phyloP scores from a whole-genome alignment of 2,329 filamentous ascomycete species.

The Colletotrichum sp. region DNA sequence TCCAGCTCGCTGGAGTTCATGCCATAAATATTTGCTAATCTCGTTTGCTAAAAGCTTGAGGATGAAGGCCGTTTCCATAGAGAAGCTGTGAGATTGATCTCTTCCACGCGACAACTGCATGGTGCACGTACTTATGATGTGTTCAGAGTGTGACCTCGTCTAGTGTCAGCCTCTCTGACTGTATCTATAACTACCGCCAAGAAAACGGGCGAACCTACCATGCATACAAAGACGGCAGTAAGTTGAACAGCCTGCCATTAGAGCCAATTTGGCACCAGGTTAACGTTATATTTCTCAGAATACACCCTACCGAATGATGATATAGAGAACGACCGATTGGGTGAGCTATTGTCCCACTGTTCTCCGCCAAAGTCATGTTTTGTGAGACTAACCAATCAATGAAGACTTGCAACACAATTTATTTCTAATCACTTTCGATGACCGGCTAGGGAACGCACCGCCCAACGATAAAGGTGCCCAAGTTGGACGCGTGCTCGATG shows the following conservation, averaged over 20 bases:
- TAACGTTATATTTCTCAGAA: neutral
- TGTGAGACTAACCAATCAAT: neutral
- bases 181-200: neutral
- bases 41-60: neutral
- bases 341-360: neutral
- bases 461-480: slow-evolving; percentile 20
- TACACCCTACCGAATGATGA: neutral
- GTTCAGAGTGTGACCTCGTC: neutral
- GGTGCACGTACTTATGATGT: neutral
- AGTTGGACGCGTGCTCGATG: slow-evolving; percentile 41
- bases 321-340: neutral
- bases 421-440: slow-evolving; percentile 33
- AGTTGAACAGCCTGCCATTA: neutral
- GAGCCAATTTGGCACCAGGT: too few relatives aligned
- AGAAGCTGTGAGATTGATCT: neutral
- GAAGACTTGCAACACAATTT: slow-evolving; percentile 41
- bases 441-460: slow-evolving; percentile 32
- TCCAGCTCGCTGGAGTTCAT: neutral
- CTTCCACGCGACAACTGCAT: neutral
- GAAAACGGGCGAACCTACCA: neutral
- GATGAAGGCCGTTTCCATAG: neutral
- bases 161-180: neutral
- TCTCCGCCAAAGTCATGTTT: neutral
- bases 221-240: slow-evolving; percentile 4
- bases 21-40: neutral